Base-by-base conservation (phyloP, 78 protist species). In the Pelomyxa schiedti region DNA sequence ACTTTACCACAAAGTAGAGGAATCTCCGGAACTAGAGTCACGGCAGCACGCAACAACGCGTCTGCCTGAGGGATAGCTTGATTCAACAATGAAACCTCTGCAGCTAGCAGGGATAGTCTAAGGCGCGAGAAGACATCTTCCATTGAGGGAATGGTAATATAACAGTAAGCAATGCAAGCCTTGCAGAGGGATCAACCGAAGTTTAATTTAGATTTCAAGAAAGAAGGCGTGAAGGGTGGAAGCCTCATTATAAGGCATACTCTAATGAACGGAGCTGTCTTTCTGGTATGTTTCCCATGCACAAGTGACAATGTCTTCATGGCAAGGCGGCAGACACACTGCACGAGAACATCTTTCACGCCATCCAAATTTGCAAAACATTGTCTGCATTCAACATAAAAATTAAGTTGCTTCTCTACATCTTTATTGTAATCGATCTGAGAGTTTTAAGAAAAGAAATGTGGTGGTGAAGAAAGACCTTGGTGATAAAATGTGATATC, bases 131-230 rank as follows among this genome's bases (percentile, higher is more conserved):
- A 65, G 42, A 72, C 64, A 39, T 87, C 87, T 28, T 81, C 83
- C 66, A 90, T 83, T 9, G 95, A 64, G 32, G 92, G 92, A 41
- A 87, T 81, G 69, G 95, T 90, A 75, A 90, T 87, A 78, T 58
- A 84, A 78, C 78, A 69, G 72, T 70, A 90, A 5, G 92, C 82
- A 43, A 84, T 26, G 74, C 90, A 83, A 1, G 95, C 90, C 29
- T 74, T 35, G 1, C 47, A 5, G 28, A 1, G 5, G 69, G 9
- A n/a, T n/a, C n/a, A n/a, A n/a, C n/a, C n/a, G n/a, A n/a, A n/a
- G n/a, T n/a, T n/a, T n/a, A n/a, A n/a, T n/a, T n/a, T n/a, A n/a
- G n/a, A n/a, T n/a, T n/a, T n/a, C n/a, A n/a, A n/a, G n/a, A n/a
- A n/a, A n/a, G n/a, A n/a, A n/a, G n/a, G n/a, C n/a, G n/a, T n/a